phyloP scores from a whole-genome alignment of 768 basidiomycete species.

The Tylopilus plumbeoviolaceoides region DNA sequence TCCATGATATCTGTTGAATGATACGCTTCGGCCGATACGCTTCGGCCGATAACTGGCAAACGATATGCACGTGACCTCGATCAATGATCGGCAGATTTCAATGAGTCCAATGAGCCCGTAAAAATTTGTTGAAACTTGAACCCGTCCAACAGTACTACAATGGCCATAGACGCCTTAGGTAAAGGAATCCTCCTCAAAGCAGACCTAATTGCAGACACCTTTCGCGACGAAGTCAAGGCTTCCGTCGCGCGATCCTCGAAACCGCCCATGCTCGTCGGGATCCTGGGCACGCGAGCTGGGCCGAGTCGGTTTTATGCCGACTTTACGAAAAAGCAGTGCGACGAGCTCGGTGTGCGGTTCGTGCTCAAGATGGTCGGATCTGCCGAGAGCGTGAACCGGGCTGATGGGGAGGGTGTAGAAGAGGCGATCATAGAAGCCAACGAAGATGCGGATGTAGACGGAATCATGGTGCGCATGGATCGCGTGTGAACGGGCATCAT shows the following conservation, averaged over 20 bases:
- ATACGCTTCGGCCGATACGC: too few relatives aligned
- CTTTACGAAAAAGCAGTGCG: slow-evolving; percentile 90
- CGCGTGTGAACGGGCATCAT: not conserved
- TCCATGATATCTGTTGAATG: too few relatives aligned
- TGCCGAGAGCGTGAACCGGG: slow-evolving; percentile 38
- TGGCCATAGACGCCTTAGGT: slow-evolving; percentile 33
- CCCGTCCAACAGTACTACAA: not conserved
- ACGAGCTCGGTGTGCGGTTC: slow-evolving; percentile 83
- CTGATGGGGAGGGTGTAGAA: slow-evolving; percentile 87
- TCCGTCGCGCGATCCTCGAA: slow-evolving; percentile 36
- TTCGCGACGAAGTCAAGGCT: slow-evolving; percentile 63
- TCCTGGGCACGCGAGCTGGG: slow-evolving; percentile 78
- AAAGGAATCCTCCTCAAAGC: slow-evolving; percentile 80
- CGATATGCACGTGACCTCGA: slow-evolving; percentile 10
- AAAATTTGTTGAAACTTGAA: not conserved
- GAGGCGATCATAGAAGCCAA: slow-evolving; percentile 96
- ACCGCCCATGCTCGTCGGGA: slow-evolving; percentile 81
- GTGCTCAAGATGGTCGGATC: slow-evolving; percentile 63
- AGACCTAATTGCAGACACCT: slow-evolving; percentile 68
- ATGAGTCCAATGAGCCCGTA: not conserved
- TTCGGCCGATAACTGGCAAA: not conserved
- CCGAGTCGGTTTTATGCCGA: slow-evolving; percentile 83
- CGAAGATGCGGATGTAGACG: slow-evolving; percentile 77
- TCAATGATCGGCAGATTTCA: not conserved
- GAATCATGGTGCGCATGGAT: slow-evolving; percentile 78